Base-by-base conservation (phyloP, 768 basidiomycete species). In the Krasilnikovozyma curviuscula region DNA sequence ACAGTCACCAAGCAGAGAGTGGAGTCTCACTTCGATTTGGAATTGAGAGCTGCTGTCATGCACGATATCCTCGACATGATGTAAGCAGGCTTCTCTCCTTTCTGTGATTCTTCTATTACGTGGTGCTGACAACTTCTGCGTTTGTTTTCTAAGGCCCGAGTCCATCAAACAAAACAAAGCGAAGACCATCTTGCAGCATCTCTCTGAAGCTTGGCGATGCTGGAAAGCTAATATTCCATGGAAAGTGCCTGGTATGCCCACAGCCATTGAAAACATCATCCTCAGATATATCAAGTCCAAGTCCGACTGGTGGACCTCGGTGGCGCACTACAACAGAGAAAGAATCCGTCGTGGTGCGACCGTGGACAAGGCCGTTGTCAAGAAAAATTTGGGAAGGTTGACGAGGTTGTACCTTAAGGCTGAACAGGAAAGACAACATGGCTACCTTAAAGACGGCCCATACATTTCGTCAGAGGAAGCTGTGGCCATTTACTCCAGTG, bases 181-280 rank as follows among this genome's bases (percentile, higher is more conserved):
- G n/a, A 98, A 98, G 71, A 97, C 93, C 10, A 97, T 98, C 55
- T 61, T 98, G 62, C 93, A 98, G 64, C 93, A 97, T 63, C 68
- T 97, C 56, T 93, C 89, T 3, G 93, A 97, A 63, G 93, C 91
- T 9, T 97, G 93, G 93, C 43, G 33, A 33, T 52, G 9, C 52
- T 62, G 65, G 67, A 69, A 68, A 59, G 68, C 68, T 38, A 70
- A 69, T 75, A 79, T 98, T 59, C 93, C 93, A 19, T 98, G 93
- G 93, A 97, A 97, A 66, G 93, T 97, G 1, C 93, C 89, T 9
- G 93, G 93, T 32, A 97, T 97, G 93, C 88, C 88, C 0, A 95
- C 93, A 1, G 86, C 93, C 10, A 93, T 98, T 54, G 93, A 98
- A 68, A 97, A 97, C 65, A 95, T 98, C 65, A 95, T 98, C 54